These are phyloP conservation scores for Myxozyma lipomycoides DNA, from an alignment of 805 yeast genomes.

Conservation along the genomic window DNA sequence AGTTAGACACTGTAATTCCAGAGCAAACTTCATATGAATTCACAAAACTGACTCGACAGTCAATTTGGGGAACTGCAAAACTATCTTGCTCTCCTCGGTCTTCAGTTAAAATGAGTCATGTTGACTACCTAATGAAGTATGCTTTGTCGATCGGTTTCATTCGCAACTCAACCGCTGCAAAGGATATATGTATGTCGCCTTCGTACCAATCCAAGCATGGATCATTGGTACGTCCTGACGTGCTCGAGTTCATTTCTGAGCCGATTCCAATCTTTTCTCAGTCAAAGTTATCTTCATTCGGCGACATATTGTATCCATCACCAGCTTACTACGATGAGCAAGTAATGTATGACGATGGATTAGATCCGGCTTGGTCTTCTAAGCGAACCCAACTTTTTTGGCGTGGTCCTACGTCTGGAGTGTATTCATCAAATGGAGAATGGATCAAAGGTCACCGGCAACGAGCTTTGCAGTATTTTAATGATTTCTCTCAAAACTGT, in stretches of 20 bases:
- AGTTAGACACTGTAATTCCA: slow-evolving; percentile 5
- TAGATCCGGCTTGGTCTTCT: slow-evolving; percentile 26
- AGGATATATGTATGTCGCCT: slow-evolving; percentile 28
- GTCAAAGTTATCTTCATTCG: slow-evolving; percentile 25
- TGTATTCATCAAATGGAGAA: slow-evolving; percentile 21
- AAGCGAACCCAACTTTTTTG: slow-evolving; percentile 23
- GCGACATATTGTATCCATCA: slow-evolving; percentile 29
- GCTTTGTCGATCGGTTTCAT: slow-evolving; percentile 25
- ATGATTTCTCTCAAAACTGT: slow-evolving; percentile 16
- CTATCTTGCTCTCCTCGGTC: slow-evolving; percentile 17
- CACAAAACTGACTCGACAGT: slow-evolving; percentile 18
- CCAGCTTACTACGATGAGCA: slow-evolving; percentile 28
- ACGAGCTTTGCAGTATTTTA: slow-evolving; percentile 21
- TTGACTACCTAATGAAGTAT: slow-evolving; percentile 15
- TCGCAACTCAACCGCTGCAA: slow-evolving; percentile 22
- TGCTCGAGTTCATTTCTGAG: slow-evolving; percentile 22
- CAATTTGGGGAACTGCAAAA: slow-evolving; percentile 23
- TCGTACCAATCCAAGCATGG: slow-evolving; percentile 26
- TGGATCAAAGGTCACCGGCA: slow-evolving; percentile 31
- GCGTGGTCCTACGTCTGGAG: slow-evolving; percentile 31
- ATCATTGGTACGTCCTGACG: slow-evolving; percentile 26
- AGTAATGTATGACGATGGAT: slow-evolving; percentile 11
- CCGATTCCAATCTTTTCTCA: slow-evolving; percentile 29
- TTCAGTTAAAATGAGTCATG: slow-evolving; percentile 12
- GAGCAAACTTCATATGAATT: slow-evolving; percentile 2